A percentile compares a stretch with the other conserved stretches of the same genome.
phyloP scores from a whole-genome alignment of 306 rosid genomes.

The Cotoneaster glaucophyllus region DNA sequence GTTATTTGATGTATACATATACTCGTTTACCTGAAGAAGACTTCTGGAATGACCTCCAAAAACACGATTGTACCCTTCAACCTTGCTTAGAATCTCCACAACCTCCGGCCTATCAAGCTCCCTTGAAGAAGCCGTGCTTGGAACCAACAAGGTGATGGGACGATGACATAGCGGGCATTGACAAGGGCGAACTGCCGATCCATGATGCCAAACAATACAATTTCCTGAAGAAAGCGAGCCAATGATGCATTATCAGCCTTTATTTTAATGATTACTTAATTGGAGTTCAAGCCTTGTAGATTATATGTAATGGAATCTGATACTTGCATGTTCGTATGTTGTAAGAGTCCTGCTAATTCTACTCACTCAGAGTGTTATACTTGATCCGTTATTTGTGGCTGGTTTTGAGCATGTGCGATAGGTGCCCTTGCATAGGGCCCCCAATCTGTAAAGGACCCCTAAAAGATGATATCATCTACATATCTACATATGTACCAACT shows the following conservation, averaged over 20 bases:
- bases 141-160: constrained; percentile 60
- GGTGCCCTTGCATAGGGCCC: too few relatives aligned
- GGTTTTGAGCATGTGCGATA: too few relatives aligned
- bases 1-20: not conserved
- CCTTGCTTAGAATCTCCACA: constrained; percentile 26
- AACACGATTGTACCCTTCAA: constrained; percentile 54
- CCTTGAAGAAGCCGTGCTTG: constrained; percentile 30
- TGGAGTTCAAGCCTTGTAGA: not conserved
- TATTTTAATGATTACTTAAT: not conserved
- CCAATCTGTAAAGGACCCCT: too few relatives aligned
- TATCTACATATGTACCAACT: too few relatives aligned
- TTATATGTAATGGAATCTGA: not conserved
- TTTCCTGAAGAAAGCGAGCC: constrained; percentile 32
- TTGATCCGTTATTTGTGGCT: not conserved
- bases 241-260: not conserved
- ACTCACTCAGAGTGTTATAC: not conserved
- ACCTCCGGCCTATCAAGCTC: constrained; percentile 39
- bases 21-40: constrained; percentile 43
- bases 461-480: too few relatives aligned
- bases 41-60: constrained; percentile 44
- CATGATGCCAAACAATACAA: constrained; percentile 76
- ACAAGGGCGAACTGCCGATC: constrained; percentile 52
- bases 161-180: constrained; percentile 90
- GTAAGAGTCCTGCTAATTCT: not conserved
- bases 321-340: not conserved